A percentile compares a stretch with the other conserved stretches of the same genome.
Evolutionary conservation across 768 basidiomycete species (phyloP).

Genomic region (Phlegmacium glaucopus): DNA sequence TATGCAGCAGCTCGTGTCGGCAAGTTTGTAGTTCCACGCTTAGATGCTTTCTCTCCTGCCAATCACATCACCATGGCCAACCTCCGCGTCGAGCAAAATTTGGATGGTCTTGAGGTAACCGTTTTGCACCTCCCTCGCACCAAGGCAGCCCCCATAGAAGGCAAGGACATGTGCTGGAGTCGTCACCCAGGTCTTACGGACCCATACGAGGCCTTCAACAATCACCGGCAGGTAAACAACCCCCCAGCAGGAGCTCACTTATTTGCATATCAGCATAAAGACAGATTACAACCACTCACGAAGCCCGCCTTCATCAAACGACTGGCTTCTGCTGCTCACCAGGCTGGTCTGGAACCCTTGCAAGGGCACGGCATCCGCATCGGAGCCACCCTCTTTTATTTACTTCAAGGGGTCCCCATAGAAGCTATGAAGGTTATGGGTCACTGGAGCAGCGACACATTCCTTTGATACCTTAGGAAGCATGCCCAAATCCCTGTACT

Average conservation of each 20-base stretch:
- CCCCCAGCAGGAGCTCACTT: constrained; percentile 13
- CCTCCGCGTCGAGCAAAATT: neutral
- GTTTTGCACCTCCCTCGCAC: constrained; percentile 9
- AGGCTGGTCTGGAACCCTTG: constrained; percentile 6
- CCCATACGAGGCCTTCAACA: constrained; percentile 17
- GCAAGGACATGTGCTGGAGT: constrained; percentile 12
- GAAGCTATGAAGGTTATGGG: no score
- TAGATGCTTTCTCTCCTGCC: neutral
- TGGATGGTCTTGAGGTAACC: constrained; percentile 14
- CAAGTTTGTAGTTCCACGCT: neutral
- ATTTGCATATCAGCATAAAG: constrained; percentile 22
- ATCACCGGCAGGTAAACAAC: constrained; percentile 3
- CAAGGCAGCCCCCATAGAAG: neutral
- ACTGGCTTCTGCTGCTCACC: neutral
- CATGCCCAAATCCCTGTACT: no score
- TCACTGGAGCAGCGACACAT: no score
- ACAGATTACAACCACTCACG: constrained; percentile 22
- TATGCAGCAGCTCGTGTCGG: neutral
- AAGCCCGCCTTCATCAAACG: constrained; percentile 18
- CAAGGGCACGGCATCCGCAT: constrained; percentile 24
- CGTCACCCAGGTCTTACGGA: constrained; percentile 22
- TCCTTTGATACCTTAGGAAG: no score
- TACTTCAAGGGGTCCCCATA: constrained; percentile 29
- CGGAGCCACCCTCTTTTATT: constrained; percentile 29
- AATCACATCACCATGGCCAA: neutral